Evolutionary conservation across 371 early-diverging fungal species (phyloP).

Genomic region (Dichotomocladium elegans): DNA sequence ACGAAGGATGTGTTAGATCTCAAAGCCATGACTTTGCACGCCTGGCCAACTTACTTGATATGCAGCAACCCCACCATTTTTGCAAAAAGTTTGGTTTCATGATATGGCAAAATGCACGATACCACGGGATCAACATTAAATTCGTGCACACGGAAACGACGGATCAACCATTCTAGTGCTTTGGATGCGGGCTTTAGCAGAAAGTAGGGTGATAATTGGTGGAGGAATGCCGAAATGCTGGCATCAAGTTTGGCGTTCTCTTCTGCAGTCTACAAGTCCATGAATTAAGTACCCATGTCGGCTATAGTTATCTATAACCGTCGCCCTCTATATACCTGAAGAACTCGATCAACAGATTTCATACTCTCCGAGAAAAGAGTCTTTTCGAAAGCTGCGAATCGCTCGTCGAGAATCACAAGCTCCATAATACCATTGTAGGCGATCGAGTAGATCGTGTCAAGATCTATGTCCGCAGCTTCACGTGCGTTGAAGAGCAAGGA

Average conservation of each 20-base stretch:
- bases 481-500: constrained; percentile 81
- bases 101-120: constrained; percentile 84
- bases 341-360: constrained; percentile 77
- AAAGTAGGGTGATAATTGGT: constrained; percentile 79
- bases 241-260: constrained; percentile 81
- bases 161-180: constrained; percentile 90
- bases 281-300: background rate
- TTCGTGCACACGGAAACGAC: constrained; percentile 86
- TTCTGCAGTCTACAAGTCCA: constrained; percentile 56
- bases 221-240: constrained; percentile 71
- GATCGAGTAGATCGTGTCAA: constrained; percentile 82
- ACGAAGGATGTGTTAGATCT: background rate
- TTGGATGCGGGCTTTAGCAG: constrained; percentile 79
- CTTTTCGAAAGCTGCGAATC: constrained; percentile 67
- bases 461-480: constrained; percentile 87
- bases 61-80: constrained; percentile 71
- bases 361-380: constrained; percentile 80
- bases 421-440: constrained; percentile 80
- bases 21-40: background rate
- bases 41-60: constrained; percentile 47
- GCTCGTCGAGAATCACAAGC: constrained; percentile 60
- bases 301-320: background rate
- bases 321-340: constrained; percentile 41
- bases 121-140: constrained; percentile 81
- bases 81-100: constrained; percentile 86